Conservation (phyloP, 225 moss, liverwort and hornwort species). For the Physcomitrium patens region DNA sequence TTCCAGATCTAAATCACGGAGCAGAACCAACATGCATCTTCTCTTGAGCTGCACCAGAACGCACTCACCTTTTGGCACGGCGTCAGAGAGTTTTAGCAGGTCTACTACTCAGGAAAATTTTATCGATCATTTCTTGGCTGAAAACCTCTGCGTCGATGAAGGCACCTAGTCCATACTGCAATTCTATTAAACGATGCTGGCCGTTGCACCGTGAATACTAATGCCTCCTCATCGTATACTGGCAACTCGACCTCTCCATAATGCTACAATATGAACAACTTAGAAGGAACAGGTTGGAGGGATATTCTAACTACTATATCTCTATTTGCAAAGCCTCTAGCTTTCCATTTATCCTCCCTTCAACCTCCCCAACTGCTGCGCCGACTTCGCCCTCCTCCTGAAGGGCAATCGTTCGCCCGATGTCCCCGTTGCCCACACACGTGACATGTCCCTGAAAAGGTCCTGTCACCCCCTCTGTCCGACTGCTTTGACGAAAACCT, state of each 20-base stretch:
- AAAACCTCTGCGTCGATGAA: conserved; percentile 29
- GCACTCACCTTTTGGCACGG: conserved; percentile 16
- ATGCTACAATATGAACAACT: conserved; percentile 35
- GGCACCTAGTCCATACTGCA: conserved; percentile 26
- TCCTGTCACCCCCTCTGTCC: conserved; percentile 41
- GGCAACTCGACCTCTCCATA: conserved; percentile 30
- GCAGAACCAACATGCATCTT: conserved; percentile 9
- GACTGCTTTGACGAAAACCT: conserved; percentile 40
- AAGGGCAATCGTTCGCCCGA: conserved; percentile 57
- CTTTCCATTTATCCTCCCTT: conserved; percentile 25
- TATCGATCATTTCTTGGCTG: conserved; percentile 26
- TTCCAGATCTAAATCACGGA: conserved; percentile 30
- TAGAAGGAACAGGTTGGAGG: conserved; percentile 10
- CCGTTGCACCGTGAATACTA: conserved; percentile 15
- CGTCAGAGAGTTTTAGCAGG: conserved; percentile 29
- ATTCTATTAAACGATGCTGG: conserved; percentile 11
- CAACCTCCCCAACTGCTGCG: conserved; percentile 58
- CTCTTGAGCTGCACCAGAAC: conserved; percentile 11
- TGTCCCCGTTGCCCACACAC: conserved; percentile 58
- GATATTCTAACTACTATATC: not conserved
- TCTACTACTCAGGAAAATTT: conserved; percentile 12
- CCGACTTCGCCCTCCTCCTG: conserved; percentile 45
- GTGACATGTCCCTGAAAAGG: conserved; percentile 59
- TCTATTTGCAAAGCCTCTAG: conserved; percentile 11
- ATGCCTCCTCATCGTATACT: conserved; percentile 30